Evolutionary conservation across 2,329 filamentous ascomycete species (phyloP).

Genomic region (Leptographium procerum): DNA sequence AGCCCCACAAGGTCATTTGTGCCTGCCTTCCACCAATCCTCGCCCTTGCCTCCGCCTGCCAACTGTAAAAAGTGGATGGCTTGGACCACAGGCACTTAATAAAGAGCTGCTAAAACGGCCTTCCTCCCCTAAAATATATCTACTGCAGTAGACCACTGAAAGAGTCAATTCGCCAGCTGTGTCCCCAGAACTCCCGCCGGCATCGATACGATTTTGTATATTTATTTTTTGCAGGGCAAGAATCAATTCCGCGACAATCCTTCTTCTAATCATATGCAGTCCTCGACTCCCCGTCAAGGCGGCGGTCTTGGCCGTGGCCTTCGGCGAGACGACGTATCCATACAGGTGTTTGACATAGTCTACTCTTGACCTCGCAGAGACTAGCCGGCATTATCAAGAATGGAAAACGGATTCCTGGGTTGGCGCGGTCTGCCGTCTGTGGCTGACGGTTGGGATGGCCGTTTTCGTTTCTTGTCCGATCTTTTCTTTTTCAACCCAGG

Average conservation of each 20-base stretch:
- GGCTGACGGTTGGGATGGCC: neutral
- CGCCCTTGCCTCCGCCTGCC: neutral
- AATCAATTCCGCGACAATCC: too few species aligned
- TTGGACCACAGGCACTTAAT: neutral
- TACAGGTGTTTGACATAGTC: too few species aligned
- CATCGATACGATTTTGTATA: too few species aligned
- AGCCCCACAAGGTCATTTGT: neutral
- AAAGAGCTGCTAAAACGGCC: neutral
- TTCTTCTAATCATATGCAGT: too few species aligned
- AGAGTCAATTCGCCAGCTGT: too few species aligned
- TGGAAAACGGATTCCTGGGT: slow-evolving; percentile 9
- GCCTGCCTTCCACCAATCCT: neutral
- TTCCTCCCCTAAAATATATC: neutral
- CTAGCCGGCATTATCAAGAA: slow-evolving; percentile 1
- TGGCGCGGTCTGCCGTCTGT: neutral
- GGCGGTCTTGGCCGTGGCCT: too few species aligned
- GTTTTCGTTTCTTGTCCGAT: slow-evolving; percentile 7
- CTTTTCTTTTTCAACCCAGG: neutral
- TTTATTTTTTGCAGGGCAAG: too few species aligned
- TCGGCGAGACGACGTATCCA: too few species aligned
- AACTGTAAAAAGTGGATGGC: slow-evolving; percentile 6
- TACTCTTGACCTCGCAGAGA: too few species aligned
- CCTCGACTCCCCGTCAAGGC: too few species aligned
- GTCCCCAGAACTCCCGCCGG: too few species aligned
- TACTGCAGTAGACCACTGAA: neutral